A percentile compares a stretch with the other conserved stretches of the same genome.
Conservation (phyloP, 768 basidiomycete genomes). For the Bullera alba region DNA sequence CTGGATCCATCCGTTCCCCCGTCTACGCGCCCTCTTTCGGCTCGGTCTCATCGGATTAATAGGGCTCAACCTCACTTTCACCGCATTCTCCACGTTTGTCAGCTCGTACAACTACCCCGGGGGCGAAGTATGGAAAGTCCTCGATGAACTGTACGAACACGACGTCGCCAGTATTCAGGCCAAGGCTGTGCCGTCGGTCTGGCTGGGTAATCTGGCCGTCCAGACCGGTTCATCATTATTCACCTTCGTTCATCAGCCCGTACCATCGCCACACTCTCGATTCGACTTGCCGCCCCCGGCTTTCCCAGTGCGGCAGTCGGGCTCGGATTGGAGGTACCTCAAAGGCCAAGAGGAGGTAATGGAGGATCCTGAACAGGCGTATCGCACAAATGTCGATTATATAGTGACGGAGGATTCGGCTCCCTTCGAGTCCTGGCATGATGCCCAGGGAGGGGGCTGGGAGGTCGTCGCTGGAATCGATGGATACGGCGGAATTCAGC, state of each 20-base stretch:
- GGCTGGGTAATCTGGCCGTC: conserved; percentile 65
- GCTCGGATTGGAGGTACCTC: no score
- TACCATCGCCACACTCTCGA: conserved; percentile 7
- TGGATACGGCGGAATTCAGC: no score
- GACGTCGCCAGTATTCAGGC: background rate
- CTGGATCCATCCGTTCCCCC: conserved; percentile 36
- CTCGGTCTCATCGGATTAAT: conserved; percentile 53
- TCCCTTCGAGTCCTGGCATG: no score
- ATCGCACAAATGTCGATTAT: no score
- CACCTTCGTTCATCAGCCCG: conserved; percentile 50
- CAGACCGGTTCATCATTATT: conserved; percentile 89
- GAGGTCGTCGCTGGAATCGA: no score
- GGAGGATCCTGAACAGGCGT: no score
- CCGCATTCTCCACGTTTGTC: conserved; percentile 53
- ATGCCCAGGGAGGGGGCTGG: no score
- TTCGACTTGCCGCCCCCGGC: no score
- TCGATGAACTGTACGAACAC: conserved; percentile 51
- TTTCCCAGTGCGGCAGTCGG: no score
- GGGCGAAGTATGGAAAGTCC: conserved; percentile 59
- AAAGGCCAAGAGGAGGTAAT: no score
- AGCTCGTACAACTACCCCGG: conserved; percentile 85
- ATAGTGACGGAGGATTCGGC: no score
- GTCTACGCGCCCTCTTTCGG: conserved; percentile 52
- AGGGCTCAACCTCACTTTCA: conserved; percentile 53
- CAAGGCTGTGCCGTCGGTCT: conserved; percentile 2